These are phyloP conservation scores for Aspergillus glaucus DNA, from an alignment of 2,329 filamentous ascomycete species.

Conservation along the genomic window DNA sequence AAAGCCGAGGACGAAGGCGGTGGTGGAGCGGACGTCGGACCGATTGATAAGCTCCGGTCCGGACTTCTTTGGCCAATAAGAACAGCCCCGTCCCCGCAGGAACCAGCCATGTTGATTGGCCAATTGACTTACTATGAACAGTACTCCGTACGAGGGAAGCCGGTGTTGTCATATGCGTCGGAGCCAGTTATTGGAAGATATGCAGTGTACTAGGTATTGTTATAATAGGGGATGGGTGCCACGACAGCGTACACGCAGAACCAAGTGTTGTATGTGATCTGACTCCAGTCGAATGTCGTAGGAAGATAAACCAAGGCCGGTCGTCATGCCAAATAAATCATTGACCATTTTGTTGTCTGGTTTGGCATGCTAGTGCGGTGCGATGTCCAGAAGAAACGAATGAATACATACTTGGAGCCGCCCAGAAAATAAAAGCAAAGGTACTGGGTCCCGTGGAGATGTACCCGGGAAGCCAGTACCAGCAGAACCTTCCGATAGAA, in stretches of 20 bases:
- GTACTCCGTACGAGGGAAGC: constrained; percentile 13
- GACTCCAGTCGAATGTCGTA: constrained; percentile 49
- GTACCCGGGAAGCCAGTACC: constrained; percentile 24
- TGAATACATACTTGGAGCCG: constrained; percentile 32
- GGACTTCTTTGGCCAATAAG: not conserved
- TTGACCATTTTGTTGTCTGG: constrained; percentile 33
- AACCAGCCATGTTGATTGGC: not conserved
- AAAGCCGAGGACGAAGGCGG: not conserved
- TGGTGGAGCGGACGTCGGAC: not conserved
- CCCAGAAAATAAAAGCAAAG: constrained; percentile 38
- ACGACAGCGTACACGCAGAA: constrained; percentile 31
- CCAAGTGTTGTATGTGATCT: constrained; percentile 22
- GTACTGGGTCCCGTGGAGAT: constrained; percentile 23
- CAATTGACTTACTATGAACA: not conserved
- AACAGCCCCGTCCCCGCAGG: not conserved
- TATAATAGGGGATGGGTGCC: constrained; percentile 27
- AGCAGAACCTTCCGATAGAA: constrained; percentile 16
- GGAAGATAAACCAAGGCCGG: constrained; percentile 44
- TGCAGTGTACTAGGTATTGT: constrained; percentile 23
- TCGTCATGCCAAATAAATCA: constrained; percentile 32
- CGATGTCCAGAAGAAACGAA: not conserved
- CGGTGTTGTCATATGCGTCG: constrained; percentile 38
- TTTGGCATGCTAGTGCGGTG: constrained; percentile 11
- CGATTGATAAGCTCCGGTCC: constrained; percentile 1
- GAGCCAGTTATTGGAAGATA: constrained; percentile 23